phyloP scores from a whole-genome alignment of 2,329 filamentous ascomycete genomes.

The Fusarium tricinctum region DNA sequence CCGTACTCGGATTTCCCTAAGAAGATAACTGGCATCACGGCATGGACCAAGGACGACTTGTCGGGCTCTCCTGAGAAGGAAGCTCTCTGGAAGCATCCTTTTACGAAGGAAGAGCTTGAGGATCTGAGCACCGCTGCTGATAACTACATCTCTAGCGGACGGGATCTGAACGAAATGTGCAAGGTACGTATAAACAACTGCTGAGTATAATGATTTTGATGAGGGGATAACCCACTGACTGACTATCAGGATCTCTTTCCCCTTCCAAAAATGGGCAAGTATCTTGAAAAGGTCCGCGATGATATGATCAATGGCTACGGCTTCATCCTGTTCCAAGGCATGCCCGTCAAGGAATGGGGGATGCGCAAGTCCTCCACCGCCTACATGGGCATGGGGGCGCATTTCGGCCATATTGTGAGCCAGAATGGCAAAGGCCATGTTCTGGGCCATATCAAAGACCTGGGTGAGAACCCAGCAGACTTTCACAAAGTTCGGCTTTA shows the following conservation, averaged over 20 bases:
- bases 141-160: slow-evolving; percentile 17
- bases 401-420: slow-evolving; percentile 86
- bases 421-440: slow-evolving; percentile 88
- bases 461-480: slow-evolving; percentile 79
- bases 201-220: rapidly evolving
- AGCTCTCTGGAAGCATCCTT: slow-evolving; percentile 75
- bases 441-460: slow-evolving; percentile 87
- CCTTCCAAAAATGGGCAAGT: slow-evolving; percentile 51
- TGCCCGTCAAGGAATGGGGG: slow-evolving; percentile 82
- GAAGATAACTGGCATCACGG: slow-evolving; percentile 77
- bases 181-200: slow-evolving; percentile 5
- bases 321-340: slow-evolving; percentile 89
- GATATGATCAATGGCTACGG: slow-evolving; percentile 80
- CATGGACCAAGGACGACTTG: slow-evolving; percentile 79
- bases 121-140: slow-evolving; percentile 22
- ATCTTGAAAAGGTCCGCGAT: slow-evolving; percentile 53
- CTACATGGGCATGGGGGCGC: slow-evolving; percentile 87
- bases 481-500: slow-evolving; percentile 91
- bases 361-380: slow-evolving; percentile 82
- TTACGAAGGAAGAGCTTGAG: slow-evolving; percentile 61
- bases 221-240: neutral
- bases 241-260: slow-evolving; percentile 54
- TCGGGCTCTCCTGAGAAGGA: slow-evolving; percentile 69
- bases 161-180: slow-evolving; percentile 19
- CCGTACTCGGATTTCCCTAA: slow-evolving; percentile 79